Evolutionary conservation across 2,329 filamentous ascomycete genomes (phyloP), one percentile per base, ranked within the genome.

Genomic region (Immersiporthe knoxdaviesiana): DNA sequence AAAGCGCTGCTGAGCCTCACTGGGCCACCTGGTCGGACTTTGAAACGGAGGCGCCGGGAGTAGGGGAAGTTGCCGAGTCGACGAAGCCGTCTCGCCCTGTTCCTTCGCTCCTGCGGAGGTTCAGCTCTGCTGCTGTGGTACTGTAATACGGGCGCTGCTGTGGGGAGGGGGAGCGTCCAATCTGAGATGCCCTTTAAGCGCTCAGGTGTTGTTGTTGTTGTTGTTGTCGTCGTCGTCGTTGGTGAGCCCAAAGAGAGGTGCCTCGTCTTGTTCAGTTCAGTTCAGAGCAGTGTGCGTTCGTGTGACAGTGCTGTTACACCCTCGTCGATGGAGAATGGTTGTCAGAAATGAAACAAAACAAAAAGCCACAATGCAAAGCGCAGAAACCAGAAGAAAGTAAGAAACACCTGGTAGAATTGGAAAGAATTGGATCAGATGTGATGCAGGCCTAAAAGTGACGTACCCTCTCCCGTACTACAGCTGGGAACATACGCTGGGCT

Each of bases 1-100:
- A 56, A 56, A 60, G 35, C 44, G 66, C 63, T 68, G 67, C 66
- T 59, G 56, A 59, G 68, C 68, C 68, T 70, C 68, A 70, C 65
- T 70, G 56, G 62, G 44, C 39, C 58, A 65, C 58, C 66, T 70
- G 62, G 14, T 30, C 52, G 12, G 24, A 56, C 14, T 30, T 30
- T 30, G 24, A 30, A 14, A 27, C 52, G 52, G 52, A 56, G 16
- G 6, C 52, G 52, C 52, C 52, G 24, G 52, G 11, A 18, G 44
- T 32, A 16, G 30, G 27, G 52, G 27, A 27, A 18, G 52, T 14
- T 24, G n/a, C 10, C 27, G 11, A 7, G 4, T 27, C 21, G 44
- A 47, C 44, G n/a, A 65, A 37, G 54, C 54, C 54, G 56, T 37
- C 16, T 30, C 2, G 56, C 18, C 56, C 32, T n/a, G n/a, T n/a